phyloP scores from a whole-genome alignment of 345 rosid species.

The Moringa oleifera region DNA sequence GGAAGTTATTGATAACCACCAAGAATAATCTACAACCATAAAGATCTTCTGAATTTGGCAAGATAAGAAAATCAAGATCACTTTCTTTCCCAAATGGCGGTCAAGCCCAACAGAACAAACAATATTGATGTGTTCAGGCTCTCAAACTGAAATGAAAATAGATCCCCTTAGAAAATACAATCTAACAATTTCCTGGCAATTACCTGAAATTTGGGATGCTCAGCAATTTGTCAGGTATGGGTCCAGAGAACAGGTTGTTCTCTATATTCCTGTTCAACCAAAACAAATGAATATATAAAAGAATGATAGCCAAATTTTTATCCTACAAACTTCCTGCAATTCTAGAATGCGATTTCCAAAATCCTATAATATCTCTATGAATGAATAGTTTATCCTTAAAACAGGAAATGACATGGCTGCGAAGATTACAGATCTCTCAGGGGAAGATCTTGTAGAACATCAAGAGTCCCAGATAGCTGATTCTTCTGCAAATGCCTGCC shows the following conservation, averaged over 20 bases:
- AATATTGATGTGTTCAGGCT: background rate
- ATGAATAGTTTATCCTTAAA: slow-evolving; percentile 11
- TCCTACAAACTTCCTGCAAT: slow-evolving; percentile 6
- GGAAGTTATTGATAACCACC: too few species aligned
- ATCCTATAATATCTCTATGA: background rate
- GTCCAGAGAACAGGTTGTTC: slow-evolving; percentile 82
- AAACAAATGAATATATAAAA: slow-evolving; percentile 7
- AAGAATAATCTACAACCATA: too few species aligned
- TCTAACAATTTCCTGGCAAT: slow-evolving; percentile 13
- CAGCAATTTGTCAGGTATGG: slow-evolving; percentile 75
- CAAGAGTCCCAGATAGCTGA: slow-evolving; percentile 80
- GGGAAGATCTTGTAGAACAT: slow-evolving; percentile 80
- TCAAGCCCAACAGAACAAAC: slow-evolving; percentile 5
- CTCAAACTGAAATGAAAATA: slow-evolving; percentile 3
- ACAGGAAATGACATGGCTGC: slow-evolving; percentile 19
- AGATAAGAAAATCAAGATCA: background rate
- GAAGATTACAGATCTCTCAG: slow-evolving; percentile 70
- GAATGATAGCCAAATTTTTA: background rate
- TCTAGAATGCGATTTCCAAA: background rate
- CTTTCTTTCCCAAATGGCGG: background rate
- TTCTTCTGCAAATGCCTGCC: slow-evolving; percentile 88
- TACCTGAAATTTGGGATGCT: slow-evolving; percentile 69
- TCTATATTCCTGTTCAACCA: slow-evolving; percentile 68
- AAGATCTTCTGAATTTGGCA: background rate
- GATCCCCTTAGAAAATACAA: background rate